Percentiles rank a stretch among this genome's conserved stretches.
Conservation (phyloP, 768 basidiomycete species). For the Suillus lakei region DNA sequence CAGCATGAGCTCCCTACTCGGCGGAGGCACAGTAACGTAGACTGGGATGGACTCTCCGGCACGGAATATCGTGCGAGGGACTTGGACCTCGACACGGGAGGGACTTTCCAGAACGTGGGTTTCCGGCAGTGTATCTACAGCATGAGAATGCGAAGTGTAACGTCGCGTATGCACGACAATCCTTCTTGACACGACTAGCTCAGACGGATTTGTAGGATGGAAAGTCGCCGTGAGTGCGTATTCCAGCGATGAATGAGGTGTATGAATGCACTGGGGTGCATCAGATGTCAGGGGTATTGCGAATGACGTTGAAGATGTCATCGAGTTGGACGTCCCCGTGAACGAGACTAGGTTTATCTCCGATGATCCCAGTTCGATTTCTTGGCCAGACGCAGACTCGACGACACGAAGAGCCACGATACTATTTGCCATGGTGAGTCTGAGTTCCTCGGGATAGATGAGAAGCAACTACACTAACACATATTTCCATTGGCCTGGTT, state of each 20-base stretch:
- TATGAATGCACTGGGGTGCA: constrained; percentile 83
- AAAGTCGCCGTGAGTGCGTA: constrained; percentile 75
- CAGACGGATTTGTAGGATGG: constrained; percentile 48
- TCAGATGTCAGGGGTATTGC: constrained; percentile 79
- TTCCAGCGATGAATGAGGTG: constrained; percentile 71
- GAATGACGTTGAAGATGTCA: constrained; percentile 77
- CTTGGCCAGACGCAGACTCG: constrained; percentile 62
- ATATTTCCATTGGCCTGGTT: constrained; percentile 61
- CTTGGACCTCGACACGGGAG: constrained; percentile 67
- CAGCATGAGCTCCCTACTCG: constrained; percentile 66
- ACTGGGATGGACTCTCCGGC: constrained; percentile 78
- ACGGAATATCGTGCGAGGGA: constrained; percentile 73
- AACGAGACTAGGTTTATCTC: constrained; percentile 61
- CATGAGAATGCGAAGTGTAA: constrained; percentile 67
- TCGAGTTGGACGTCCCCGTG: constrained; percentile 38
- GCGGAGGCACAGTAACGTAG: constrained; percentile 82
- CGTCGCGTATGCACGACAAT: constrained; percentile 74
- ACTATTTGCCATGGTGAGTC: constrained; percentile 41
- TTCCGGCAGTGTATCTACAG: constrained; percentile 63
- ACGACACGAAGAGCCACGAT: constrained; percentile 68
- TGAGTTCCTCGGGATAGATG: constrained; percentile 16
- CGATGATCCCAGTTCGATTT: constrained; percentile 68
- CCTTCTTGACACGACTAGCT: constrained; percentile 53
- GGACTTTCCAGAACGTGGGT: constrained; percentile 63
- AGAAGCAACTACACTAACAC: constrained; percentile 57